Evolutionary conservation across 495 filamentous ascomycete genomes (phyloP), one percentile per base, ranked within the genome.

Genomic region (Aspergillus taichungensis): DNA sequence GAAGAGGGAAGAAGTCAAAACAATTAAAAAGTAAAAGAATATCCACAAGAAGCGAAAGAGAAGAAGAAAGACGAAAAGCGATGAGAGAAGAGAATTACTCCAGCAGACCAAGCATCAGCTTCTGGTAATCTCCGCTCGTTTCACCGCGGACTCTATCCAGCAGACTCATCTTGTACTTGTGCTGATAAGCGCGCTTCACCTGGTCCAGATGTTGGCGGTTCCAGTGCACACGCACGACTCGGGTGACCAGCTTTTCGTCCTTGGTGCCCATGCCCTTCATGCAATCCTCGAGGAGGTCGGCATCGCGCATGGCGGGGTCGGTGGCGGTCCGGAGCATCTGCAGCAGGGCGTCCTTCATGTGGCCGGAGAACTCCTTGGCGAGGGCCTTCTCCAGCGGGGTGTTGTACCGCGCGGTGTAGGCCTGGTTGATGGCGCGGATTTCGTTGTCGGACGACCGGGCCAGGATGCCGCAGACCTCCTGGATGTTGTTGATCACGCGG

Each of bases 191-290:
- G 0, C 66, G 68, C 64, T 84, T 84, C 5, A 95, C 83, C 50
- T 81, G 78, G 12, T 76, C 72, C 73, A 89, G 72, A 57, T 87
- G 75, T 30, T 69, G 61, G 10, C 69, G 72, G 48, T 94, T 74
- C 91, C 91, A 97, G 54, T 95, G 88, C 29, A 75, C 58, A 31
- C 85, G 73, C 6, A 95, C 77, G 8, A 89, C 73, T 8, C 90
- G 67, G 18, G 78, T 72, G 30, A 88, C 73, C n/a, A 97, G 67
- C 33, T 84, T 65, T 24, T 83, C 72, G 50, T 97, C 91, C 60
- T 90, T 90, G 1, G 91, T 97, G 0, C 91, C 91, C 42, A 82
- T 49, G 0, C 91, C 92, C 7, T 78, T 75, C 89, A 96, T 96
- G 13, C 84, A 76, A 11, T 85, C 84, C 57, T 97, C 88, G 10